Conservation (phyloP, 169 alveolate species). For the Plasmodium relictum region DNA sequence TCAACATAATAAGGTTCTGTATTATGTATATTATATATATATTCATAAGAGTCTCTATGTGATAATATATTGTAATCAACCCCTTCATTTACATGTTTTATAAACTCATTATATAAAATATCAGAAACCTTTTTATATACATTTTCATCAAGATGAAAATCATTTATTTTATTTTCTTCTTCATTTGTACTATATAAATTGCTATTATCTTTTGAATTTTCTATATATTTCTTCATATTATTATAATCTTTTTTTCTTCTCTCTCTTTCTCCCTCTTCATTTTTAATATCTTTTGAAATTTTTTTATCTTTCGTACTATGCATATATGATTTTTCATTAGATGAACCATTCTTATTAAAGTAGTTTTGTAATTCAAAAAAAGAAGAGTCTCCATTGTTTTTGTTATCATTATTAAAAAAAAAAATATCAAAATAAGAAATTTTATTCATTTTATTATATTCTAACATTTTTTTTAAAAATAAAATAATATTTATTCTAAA, state of each 20-base stretch:
- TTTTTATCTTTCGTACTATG: background rate
- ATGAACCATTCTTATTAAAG: background rate
- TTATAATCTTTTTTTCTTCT: background rate
- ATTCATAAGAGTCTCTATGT: background rate
- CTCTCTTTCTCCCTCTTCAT: background rate
- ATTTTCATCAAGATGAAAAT: background rate
- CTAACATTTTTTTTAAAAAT: background rate
- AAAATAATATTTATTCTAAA: conserved; percentile 2
- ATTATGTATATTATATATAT: conserved; percentile 2
- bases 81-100: background rate
- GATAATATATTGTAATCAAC: background rate
- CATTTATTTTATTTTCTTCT: no score
- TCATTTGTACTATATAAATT: background rate
- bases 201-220: background rate
- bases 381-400: no score
- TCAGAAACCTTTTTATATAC: background rate
- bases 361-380: background rate
- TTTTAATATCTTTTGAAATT: background rate
- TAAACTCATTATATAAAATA: background rate
- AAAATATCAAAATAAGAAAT: background rate
- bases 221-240: background rate
- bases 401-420: no score
- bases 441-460: background rate
- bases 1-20: background rate
- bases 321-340: background rate